Percentiles rank a stretch among this genome's conserved stretches.
Conservation (phyloP, 441 rosid genomes). For the Pelargonium cotyledonis region DNA sequence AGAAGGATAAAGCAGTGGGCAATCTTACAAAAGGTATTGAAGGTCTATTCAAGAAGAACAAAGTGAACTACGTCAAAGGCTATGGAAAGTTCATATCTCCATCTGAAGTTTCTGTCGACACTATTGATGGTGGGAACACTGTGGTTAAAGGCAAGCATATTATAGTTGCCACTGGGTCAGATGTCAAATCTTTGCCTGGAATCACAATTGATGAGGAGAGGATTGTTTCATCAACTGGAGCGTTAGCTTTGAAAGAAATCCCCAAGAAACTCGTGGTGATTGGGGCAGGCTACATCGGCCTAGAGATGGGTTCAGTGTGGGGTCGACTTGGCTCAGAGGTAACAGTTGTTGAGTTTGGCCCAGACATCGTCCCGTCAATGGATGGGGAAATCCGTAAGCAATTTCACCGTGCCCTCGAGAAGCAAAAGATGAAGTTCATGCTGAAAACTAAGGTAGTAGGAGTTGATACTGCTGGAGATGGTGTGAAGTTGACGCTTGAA, state of each 20-base stretch:
- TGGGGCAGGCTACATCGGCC: constrained; percentile 98
- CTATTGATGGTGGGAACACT: constrained; percentile 63
- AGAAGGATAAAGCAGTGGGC: constrained; percentile 89
- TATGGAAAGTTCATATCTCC: constrained; percentile 85
- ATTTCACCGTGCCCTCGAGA: constrained; percentile 85
- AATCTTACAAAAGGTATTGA: constrained; percentile 82
- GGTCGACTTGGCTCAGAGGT: constrained; percentile 88
- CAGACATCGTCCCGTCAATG: constrained; percentile 91
- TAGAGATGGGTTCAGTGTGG: constrained; percentile 99
- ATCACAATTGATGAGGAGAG: constrained; percentile 87
- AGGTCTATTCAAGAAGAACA: constrained; percentile 95
- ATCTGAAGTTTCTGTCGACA: constrained; percentile 79
- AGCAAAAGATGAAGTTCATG: constrained; percentile 96
- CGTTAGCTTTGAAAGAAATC: constrained; percentile 59
- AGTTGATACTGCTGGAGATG: constrained; percentile 66
- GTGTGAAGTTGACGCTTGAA: constrained; percentile 75
- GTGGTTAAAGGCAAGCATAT: constrained; percentile 87
- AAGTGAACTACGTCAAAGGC: constrained; percentile 88
- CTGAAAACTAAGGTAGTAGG: constrained; percentile 94
- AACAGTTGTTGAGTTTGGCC: constrained; percentile 95
- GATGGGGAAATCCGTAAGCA: constrained; percentile 94
- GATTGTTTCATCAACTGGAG: constrained; percentile 98
- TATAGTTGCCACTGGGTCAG: constrained; percentile 89
- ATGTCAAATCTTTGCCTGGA: constrained; percentile 90
- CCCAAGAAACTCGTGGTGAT: constrained; percentile 91